phyloP scores from a whole-genome alignment of 495 filamentous ascomycete species.

The Neurospora sp. region DNA sequence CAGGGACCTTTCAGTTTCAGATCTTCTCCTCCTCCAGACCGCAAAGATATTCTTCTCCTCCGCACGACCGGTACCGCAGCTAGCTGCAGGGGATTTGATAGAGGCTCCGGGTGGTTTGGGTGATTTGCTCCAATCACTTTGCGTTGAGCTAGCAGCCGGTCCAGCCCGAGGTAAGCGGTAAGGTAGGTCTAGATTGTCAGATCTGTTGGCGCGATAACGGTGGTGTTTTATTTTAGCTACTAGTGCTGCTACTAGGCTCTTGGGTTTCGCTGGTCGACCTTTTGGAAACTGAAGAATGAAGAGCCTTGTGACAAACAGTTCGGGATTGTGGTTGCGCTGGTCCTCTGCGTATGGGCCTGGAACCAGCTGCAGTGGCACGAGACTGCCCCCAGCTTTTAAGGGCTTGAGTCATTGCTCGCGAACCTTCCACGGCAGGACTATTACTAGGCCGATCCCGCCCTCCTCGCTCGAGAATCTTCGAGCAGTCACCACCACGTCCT shows the following conservation, averaged over 20 bases:
- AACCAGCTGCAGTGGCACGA: constrained; percentile 8
- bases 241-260: background rate
- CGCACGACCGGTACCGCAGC: background rate
- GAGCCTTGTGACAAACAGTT: background rate
- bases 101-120: background rate
- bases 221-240: background rate
- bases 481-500: constrained; percentile 18
- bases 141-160: background rate
- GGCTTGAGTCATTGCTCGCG: constrained; percentile 30
- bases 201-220: background rate
- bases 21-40: background rate
- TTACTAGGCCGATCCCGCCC: constrained; percentile 22
- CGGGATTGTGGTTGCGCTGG: constrained; percentile 8
- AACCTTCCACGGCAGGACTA: constrained; percentile 22
- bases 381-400: constrained; percentile 21
- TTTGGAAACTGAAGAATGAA: background rate
- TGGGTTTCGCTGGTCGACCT: background rate
- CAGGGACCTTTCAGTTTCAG: background rate
- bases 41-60: background rate
- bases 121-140: background rate
- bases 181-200: background rate
- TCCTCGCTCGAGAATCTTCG: constrained; percentile 26
- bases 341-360: constrained; percentile 2
- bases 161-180: background rate
- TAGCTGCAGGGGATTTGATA: background rate